phyloP scores from a whole-genome alignment of 495 filamentous ascomycete genomes.

The Geopyxis carbonaria region DNA sequence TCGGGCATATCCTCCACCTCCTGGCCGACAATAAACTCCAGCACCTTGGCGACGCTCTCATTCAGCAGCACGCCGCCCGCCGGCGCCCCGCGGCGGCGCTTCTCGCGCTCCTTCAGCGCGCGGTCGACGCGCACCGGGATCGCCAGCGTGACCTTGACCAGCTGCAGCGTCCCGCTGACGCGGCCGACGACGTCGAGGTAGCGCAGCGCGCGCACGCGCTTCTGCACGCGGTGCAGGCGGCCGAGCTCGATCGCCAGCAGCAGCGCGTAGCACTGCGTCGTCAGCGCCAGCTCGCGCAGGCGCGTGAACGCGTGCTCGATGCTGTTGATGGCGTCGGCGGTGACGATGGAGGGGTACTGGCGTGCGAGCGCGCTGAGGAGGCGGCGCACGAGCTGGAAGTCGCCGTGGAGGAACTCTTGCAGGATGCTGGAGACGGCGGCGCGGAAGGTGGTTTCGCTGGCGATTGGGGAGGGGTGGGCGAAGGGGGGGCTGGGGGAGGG shows the following conservation, averaged over 20 bases:
- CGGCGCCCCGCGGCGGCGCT: constrained; percentile 27
- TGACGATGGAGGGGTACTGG: constrained; percentile 28
- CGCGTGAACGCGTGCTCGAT: constrained; percentile 27
- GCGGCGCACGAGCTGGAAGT: constrained; percentile 28
- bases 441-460: constrained; percentile 29
- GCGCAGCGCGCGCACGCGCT: constrained; percentile 26
- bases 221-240: constrained; percentile 29
- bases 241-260: constrained; percentile 30
- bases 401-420: constrained; percentile 30
- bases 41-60: constrained; percentile 26
- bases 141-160: constrained; percentile 29
- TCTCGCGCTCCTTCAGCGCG: constrained; percentile 29
- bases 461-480: constrained; percentile 23
- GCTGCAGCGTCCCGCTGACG: constrained; percentile 27
- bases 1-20: constrained; percentile 25
- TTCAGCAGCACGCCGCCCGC: constrained; percentile 26
- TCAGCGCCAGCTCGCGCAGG: constrained; percentile 28
- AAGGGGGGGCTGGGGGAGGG: constrained; percentile 27
- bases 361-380: constrained; percentile 25
- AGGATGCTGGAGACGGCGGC: constrained; percentile 28
- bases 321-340: constrained; percentile 27
- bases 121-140: constrained; percentile 31
- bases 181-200: constrained; percentile 30
- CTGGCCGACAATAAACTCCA: constrained; percentile 29
- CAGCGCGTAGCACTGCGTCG: constrained; percentile 29